These are phyloP conservation scores for Gilbertella persicaria DNA, from an alignment of 371 early-diverging fungal genomes.

Conservation along the genomic window DNA sequence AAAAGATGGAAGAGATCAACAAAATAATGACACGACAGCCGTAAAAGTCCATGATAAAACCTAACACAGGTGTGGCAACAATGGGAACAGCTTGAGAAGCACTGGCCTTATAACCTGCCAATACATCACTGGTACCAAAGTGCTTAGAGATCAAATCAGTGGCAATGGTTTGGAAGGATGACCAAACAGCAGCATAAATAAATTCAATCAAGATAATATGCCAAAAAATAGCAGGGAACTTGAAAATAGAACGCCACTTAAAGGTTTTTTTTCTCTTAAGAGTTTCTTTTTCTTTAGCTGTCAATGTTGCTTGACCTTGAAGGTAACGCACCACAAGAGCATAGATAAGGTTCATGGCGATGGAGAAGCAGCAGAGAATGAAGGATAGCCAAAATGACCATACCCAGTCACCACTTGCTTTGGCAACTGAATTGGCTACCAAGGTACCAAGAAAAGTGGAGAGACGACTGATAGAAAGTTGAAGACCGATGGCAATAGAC, in stretches of 20 bases:
- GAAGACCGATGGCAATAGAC: conserved; percentile 47
- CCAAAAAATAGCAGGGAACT: conserved; percentile 55
- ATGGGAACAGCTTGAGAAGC: conserved; percentile 57
- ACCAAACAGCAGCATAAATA: conserved; percentile 57
- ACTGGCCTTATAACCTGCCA: conserved; percentile 58
- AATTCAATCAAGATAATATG: conserved; percentile 48
- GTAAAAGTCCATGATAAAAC: conserved; percentile 53
- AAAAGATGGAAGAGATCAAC: conserved; percentile 39
- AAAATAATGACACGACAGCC: conserved; percentile 49
- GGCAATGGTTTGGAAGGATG: conserved; percentile 53
- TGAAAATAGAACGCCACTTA: conserved; percentile 39
- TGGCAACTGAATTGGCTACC: conserved; percentile 43
- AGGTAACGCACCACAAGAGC: conserved; percentile 42
- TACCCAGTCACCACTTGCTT: conserved; percentile 48
- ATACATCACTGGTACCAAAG: conserved; percentile 34
- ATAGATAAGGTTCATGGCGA: conserved; percentile 48
- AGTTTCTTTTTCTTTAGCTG: conserved; percentile 19
- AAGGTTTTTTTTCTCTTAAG: conserved; percentile 43
- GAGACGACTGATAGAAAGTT: conserved; percentile 55
- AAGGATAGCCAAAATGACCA: conserved; percentile 56
- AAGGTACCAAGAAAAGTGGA: conserved; percentile 54
- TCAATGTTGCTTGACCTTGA: conserved; percentile 29
- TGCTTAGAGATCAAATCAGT: conserved; percentile 48
- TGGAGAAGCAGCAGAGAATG: conserved; percentile 48
- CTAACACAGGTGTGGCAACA: conserved; percentile 56